Evolutionary conservation across 2,329 filamentous ascomycete genomes (phyloP), one percentile per base, ranked within the genome.

Genomic region (Helotiales sp.): DNA sequence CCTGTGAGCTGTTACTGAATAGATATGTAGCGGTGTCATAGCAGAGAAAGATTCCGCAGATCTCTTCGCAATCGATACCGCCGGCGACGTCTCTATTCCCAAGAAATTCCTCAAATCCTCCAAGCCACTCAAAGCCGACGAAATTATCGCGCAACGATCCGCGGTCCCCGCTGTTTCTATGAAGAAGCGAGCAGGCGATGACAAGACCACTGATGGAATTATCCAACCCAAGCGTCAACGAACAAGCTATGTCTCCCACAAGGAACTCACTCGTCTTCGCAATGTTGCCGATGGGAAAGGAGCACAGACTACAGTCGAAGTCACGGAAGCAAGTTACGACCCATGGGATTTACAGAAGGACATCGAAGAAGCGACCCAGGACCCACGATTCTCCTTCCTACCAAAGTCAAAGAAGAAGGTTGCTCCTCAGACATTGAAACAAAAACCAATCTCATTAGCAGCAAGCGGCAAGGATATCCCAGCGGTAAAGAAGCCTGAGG

Each of bases 61-160:
- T 57, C 87, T 99, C 57, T 99, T 98, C 77, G 82, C 86, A 31
- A 76, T 97, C 69, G 95, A 98, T 71, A 85, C 85, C 1, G 79
- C 80, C 49, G 91, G 93, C 60, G 88, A 92, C 67, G 75, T 80
- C 49, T 77, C 82, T 52, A 84, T 92, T 60, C 79, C 84, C 55
- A 81, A 81, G 68, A 88, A 86, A 70, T 80, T 85, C 67, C 80
- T 84, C 61, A 89, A 87, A 71, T 77, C 79, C 63, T 84, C 87
- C 71, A 97, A 96, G 77, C 81, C 83, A 5, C 83, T 99, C 65
- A 96, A 91, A 75, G 87, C 88, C 63, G 93, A 99, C 71, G 90
- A 98, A 71, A 98, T 99, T 63, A 86, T 99, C 66, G 87, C 89
- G 29, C 82, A 87, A 69, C 87, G 95, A 61, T 97, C 93, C 33